Evolutionary conservation across 2,329 filamentous ascomycete species (phyloP).

Genomic region (Colletotrichum brevisporum): DNA sequence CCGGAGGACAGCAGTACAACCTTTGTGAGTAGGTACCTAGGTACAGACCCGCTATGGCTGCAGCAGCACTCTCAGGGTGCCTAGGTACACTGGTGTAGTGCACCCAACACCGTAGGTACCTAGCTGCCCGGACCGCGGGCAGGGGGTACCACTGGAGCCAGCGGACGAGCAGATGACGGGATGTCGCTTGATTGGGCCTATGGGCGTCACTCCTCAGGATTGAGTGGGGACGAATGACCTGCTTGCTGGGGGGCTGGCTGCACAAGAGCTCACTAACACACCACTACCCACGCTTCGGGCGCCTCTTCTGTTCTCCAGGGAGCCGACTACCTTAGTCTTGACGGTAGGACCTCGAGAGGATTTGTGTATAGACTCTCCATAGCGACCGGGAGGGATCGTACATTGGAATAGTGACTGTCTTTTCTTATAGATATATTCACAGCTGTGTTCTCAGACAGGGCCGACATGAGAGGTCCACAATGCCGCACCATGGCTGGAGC

Average conservation of each 20-base stretch:
- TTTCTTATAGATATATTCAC: no score
- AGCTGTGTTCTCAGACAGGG: no score
- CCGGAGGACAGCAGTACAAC: constrained; percentile 24
- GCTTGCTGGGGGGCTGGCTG: constrained; percentile 6
- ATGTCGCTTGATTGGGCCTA: constrained; percentile 31
- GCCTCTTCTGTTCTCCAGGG: background rate
- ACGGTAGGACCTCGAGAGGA: background rate
- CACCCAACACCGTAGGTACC: no score
- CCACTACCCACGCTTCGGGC: background rate
- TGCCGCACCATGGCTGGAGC: background rate
- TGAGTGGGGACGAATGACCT: constrained; percentile 36
- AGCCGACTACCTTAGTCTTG: background rate
- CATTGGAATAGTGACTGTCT: background rate
- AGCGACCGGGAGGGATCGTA: background rate
- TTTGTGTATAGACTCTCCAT: background rate
- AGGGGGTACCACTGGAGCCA: constrained; percentile 22
- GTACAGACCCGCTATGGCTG: no score
- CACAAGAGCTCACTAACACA: constrained; percentile 26
- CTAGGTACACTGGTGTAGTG: no score
- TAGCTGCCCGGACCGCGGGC: constrained; percentile 26
- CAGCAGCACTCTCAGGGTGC: no score
- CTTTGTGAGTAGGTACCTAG: no score
- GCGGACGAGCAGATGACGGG: constrained; percentile 29
- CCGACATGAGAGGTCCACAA: no score
- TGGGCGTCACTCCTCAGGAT: constrained; percentile 16